phyloP scores from a whole-genome alignment of 768 basidiomycete genomes.

The Naganishia antarctica region DNA sequence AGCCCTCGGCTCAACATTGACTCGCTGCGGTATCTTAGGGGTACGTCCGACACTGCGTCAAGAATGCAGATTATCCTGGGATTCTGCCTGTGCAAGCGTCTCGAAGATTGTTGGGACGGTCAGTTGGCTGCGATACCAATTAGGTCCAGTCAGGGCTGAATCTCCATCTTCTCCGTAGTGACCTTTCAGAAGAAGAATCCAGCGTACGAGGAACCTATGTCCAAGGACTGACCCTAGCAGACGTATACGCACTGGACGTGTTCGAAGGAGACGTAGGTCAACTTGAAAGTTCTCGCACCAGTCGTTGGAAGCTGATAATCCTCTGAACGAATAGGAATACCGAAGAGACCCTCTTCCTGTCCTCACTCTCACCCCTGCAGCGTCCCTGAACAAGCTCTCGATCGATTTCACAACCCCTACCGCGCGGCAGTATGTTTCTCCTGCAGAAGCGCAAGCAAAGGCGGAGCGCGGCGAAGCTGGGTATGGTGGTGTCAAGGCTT shows the following conservation, averaged over 20 bases:
- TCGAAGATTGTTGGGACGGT: constrained; percentile 52
- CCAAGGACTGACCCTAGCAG: constrained; percentile 61
- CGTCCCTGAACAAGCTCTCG: background rate
- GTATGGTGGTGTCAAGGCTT: constrained; percentile 51
- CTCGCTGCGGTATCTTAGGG: constrained; percentile 52
- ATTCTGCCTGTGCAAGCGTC: constrained; percentile 62
- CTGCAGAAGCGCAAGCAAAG: background rate
- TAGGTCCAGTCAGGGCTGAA: background rate
- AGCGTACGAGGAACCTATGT: constrained; percentile 77
- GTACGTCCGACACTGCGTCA: constrained; percentile 74
- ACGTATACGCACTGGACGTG: constrained; percentile 65
- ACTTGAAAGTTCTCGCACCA: constrained; percentile 51
- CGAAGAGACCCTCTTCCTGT: background rate
- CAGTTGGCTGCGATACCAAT: background rate
- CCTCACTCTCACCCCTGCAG: background rate
- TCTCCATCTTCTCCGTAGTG: constrained; percentile 30
- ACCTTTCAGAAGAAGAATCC: constrained; percentile 60
- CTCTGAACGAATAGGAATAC: background rate
- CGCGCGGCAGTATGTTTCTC: background rate
- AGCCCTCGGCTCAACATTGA: constrained; percentile 1
- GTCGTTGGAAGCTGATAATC: no score
- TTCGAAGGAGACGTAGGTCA: constrained; percentile 69
- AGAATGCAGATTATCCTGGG: constrained; percentile 77
- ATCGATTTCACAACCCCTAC: constrained; percentile 10
- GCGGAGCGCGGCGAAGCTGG: background rate